Base-by-base conservation (phyloP, 129 eudicot species). In the Apium graveolens region DNA sequence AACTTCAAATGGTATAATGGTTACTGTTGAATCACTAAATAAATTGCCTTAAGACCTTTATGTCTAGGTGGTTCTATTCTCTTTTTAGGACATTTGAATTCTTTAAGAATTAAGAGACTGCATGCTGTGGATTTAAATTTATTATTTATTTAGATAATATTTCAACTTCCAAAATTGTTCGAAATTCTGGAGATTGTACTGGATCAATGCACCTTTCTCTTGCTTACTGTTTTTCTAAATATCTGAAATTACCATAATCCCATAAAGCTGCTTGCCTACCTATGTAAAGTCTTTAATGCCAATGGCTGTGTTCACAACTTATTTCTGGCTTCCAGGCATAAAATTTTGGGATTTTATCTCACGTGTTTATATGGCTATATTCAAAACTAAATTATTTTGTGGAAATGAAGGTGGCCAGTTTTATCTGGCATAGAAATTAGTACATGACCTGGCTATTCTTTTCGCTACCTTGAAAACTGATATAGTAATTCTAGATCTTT, bases 1-100 rank as follows among this genome's bases (percentile, higher is more conserved):
- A 31, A 85, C 21, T 79, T 83, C 77, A n/a, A 79, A 65, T 68
- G 76, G 83, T 80, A 81, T 77, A 79, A 78, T 83, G 79, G 53
- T 78, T 75, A 75, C 73, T 69, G 70, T 48, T 78, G 75, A 66
- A 80, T 76, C 32, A n/a, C 66, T n/a, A 57, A 0, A 57, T n/a
- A n/a, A 24, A 8, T 57, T n/a, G 32, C 32, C n/a, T 57, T n/a
- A 57, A n/a, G 66, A n/a, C 65, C 65, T 24, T 57, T 57, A 57
- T n/a, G 17, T 7, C 5, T 60, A n/a, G 68, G 68, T 60, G 68
- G 11, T 57, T 8, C 32, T n/a, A 57, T 9, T 60, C 14, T 3
- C 68, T 60, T 60, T n/a, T 60, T 26, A n/a, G 68, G 68, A 60
- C 32, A 11, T 60, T 9, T 60, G 32, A 11, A n/a, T 60, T n/a